These are phyloP conservation scores for Stromatinia cepivora DNA, from an alignment of 2,329 filamentous ascomycete genomes.

Conservation along the genomic window DNA sequence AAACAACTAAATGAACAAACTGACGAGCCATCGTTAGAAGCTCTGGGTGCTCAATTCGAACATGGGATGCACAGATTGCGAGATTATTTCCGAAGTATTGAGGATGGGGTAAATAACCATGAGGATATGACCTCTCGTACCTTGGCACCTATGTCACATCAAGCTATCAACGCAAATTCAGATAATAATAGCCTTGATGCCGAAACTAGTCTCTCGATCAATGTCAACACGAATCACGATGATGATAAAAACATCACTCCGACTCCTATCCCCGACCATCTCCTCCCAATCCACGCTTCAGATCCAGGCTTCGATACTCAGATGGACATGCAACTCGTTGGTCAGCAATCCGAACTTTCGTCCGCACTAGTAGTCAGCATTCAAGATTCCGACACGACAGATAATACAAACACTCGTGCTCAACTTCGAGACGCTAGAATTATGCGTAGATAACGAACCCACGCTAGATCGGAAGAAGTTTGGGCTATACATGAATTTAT, in stretches of 20 bases:
- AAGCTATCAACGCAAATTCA: neutral
- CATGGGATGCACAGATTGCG: neutral
- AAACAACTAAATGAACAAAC: neutral
- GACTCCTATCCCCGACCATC: neutral
- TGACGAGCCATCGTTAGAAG: neutral
- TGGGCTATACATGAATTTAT: neutral
- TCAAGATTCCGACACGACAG: neutral
- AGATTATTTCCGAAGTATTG: neutral
- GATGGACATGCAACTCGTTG: neutral
- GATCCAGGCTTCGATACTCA: neutral
- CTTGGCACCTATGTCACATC: neutral
- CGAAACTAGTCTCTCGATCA: neutral
- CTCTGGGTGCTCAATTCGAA: neutral
- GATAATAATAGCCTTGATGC: neutral
- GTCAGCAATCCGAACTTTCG: neutral
- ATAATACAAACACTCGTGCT: neutral
- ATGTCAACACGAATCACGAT: neutral
- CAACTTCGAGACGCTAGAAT: neutral
- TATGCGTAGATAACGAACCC: neutral
- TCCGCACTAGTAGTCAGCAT: neutral
- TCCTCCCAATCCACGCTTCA: neutral
- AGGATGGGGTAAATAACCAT: no score
- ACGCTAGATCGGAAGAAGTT: neutral
- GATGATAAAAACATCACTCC: no score
- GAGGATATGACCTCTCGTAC: neutral